Evolutionary conservation across 768 basidiomycete genomes (phyloP).

Genomic region (Boletus vinaceobasis): DNA sequence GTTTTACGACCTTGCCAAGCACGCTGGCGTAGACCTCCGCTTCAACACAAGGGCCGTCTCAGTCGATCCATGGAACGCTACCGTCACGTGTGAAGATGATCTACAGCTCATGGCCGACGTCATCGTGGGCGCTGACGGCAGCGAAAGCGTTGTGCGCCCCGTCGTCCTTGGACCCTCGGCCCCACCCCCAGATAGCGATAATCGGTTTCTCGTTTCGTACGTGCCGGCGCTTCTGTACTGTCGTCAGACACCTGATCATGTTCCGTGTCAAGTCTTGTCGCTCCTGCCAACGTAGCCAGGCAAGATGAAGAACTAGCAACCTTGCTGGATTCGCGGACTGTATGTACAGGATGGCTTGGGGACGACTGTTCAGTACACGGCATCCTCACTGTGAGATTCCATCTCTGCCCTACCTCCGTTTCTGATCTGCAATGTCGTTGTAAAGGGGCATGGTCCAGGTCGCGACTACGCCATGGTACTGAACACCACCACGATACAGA

Average conservation of each 20-base stretch:
- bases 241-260: background rate
- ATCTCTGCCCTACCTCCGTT: too few relatives aligned
- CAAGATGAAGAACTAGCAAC: slow-evolving; percentile 16
- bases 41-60: slow-evolving; percentile 39
- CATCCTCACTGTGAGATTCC: slow-evolving; percentile 16
- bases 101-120: slow-evolving; percentile 46
- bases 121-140: slow-evolving; percentile 61
- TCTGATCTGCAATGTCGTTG: background rate
- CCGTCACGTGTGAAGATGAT: slow-evolving; percentile 37
- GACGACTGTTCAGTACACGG: slow-evolving; percentile 20
- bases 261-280: slow-evolving; percentile 8
- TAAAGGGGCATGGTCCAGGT: slow-evolving; percentile 10
- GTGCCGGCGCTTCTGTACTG: background rate
- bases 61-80: slow-evolving; percentile 30
- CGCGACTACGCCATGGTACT: slow-evolving; percentile 17
- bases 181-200: slow-evolving; percentile 11
- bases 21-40: slow-evolving; percentile 45
- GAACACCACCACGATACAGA: slow-evolving; percentile 3
- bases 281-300: slow-evolving; percentile 14
- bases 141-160: slow-evolving; percentile 39
- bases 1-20: slow-evolving; percentile 44
- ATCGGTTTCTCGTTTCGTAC: slow-evolving; percentile 15
- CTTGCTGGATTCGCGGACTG: slow-evolving; percentile 8
- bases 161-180: slow-evolving; percentile 28
- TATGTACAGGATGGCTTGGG: slow-evolving; percentile 21